These are phyloP conservation scores for Boletus coccyginus DNA, from an alignment of 768 basidiomycete genomes.

Conservation along the genomic window DNA sequence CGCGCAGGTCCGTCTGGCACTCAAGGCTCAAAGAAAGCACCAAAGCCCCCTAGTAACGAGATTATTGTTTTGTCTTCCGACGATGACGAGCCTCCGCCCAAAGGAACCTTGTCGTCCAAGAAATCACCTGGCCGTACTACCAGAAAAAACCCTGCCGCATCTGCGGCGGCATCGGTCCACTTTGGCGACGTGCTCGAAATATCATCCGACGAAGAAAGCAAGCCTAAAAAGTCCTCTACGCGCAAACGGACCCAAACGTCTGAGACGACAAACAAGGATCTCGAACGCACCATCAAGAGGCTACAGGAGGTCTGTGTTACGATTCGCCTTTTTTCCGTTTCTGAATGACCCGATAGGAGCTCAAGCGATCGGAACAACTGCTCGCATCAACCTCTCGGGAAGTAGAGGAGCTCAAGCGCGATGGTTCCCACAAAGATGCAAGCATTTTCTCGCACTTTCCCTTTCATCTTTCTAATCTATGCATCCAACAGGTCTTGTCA, in stretches of 20 bases:
- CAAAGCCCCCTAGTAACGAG: slow-evolving; percentile 18
- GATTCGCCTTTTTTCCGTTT: not conserved
- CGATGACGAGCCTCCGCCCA: slow-evolving; percentile 23
- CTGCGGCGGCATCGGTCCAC: slow-evolving; percentile 5
- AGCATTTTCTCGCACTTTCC: not conserved
- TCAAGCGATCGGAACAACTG: slow-evolving; percentile 8
- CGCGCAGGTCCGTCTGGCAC: slow-evolving; percentile 5
- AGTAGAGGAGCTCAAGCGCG: slow-evolving; percentile 21
- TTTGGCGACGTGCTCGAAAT: slow-evolving; percentile 50
- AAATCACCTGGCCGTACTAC: not conserved
- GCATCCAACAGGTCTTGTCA: slow-evolving; percentile 34
- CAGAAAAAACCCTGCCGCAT: slow-evolving; percentile 22
- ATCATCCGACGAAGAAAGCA: slow-evolving; percentile 51
- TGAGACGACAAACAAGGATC: slow-evolving; percentile 9
- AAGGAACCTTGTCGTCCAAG: slow-evolving; percentile 16
- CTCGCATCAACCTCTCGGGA: slow-evolving; percentile 14
- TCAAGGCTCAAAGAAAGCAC: slow-evolving; percentile 14
- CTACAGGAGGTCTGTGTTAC: slow-evolving; percentile 40
- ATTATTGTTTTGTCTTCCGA: slow-evolving; percentile 37
- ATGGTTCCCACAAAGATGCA: slow-evolving; percentile 5
- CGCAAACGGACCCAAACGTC: slow-evolving; percentile 20
- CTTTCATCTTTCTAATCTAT: not conserved
- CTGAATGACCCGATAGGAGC: slow-evolving; percentile 17
- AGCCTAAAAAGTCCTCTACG: slow-evolving; percentile 2
- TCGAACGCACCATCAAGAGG: slow-evolving; percentile 41